Evolutionary conservation across 805 yeast species (phyloP).

Genomic region (Saccharomycopsis fodiens): DNA sequence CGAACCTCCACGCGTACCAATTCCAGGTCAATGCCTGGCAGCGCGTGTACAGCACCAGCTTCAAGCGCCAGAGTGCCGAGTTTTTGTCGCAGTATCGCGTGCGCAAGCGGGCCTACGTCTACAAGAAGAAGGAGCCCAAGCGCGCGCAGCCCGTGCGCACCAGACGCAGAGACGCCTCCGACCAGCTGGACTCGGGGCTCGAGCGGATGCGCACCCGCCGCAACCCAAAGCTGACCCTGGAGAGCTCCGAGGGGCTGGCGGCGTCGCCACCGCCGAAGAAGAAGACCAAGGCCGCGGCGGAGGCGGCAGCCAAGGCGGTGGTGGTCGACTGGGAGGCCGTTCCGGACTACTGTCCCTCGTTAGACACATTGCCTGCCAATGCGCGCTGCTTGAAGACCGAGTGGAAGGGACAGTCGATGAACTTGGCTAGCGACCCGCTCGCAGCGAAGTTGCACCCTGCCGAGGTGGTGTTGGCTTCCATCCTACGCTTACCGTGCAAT

Average conservation of each 20-base stretch:
- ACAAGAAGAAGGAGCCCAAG: constrained; percentile 18
- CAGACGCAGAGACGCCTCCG: constrained; percentile 16
- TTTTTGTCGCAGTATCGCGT: constrained; percentile 45
- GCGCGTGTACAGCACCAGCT: constrained; percentile 34
- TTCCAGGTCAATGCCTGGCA: constrained; percentile 48
- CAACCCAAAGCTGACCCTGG: constrained; percentile 30
- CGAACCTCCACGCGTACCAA: constrained; percentile 37
- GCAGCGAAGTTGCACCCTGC: constrained; percentile 78
- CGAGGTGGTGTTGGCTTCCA: constrained; percentile 77
- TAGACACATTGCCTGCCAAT: constrained; percentile 49
- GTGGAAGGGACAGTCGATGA: constrained; percentile 99
- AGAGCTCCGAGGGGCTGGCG: constrained; percentile 8
- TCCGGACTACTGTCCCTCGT: constrained; percentile 78
- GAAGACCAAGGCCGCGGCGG: constrained; percentile 26
- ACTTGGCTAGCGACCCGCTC: constrained; percentile 70
- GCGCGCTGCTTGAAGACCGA: constrained; percentile 78
- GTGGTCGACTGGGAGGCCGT: constrained; percentile 54
- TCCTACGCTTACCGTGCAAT: constrained; percentile 80
- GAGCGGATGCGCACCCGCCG: constrained; percentile 52
- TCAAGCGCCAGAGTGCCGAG: constrained; percentile 40
- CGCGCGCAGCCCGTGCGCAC: not conserved
- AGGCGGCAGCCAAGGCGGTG: constrained; percentile 22
- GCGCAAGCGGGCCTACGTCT: constrained; percentile 11
- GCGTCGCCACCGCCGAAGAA: constrained; percentile 17
- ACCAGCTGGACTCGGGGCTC: constrained; percentile 18